Evolutionary conservation across 176 grass and related monocot genomes (phyloP), one percentile per base, ranked within the genome.

Genomic region (Avena insularis): DNA sequence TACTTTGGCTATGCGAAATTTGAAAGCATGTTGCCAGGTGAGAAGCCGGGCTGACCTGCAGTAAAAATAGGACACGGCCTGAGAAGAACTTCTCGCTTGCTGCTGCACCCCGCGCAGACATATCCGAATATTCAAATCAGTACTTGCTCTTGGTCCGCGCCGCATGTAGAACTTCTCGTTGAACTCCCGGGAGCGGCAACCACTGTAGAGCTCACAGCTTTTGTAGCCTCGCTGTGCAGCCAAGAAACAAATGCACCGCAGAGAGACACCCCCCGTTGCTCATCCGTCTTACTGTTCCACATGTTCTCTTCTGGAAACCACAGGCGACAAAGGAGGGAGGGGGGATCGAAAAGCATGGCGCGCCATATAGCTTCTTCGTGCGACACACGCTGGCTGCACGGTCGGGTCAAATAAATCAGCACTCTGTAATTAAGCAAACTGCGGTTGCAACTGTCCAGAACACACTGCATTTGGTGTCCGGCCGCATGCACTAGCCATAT

Each of bases 141-240:
- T 43, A 43, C 40, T 43, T 43, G 40, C 6, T 43, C 40, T 43
- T 43, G 40, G 40, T 43, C 40, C 6, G 40, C 40, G 40, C 40
- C 6, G 36, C 0, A 40, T 40, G 40, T 43, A 43, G 6, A 40
- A 0, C 38, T 7, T 6, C 40, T 43, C 5, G 40, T 43, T 43
- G 40, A 43, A 43, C 40, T 43, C 40, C 40, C 40, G 40, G 40
- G 55, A 40, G 45, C 79, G n/a, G 47, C 60, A 47, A 35, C 6
- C 2, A 71, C 62, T 78, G 80, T 71, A 5, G 38, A 76, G 54
- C 36, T 57, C 27, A 48, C 69, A 75, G 69, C 69, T 47, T 83
- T 4, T 74, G 21, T 13, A 74, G 36, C 50, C 20, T 20, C 29
- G 64, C 13, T 8, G 13, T 20, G 15, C 21, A 31, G 54, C 33